phyloP scores from a whole-genome alignment of 202 grass and related monocot genomes.

The Hordeum pubiflorum region DNA sequence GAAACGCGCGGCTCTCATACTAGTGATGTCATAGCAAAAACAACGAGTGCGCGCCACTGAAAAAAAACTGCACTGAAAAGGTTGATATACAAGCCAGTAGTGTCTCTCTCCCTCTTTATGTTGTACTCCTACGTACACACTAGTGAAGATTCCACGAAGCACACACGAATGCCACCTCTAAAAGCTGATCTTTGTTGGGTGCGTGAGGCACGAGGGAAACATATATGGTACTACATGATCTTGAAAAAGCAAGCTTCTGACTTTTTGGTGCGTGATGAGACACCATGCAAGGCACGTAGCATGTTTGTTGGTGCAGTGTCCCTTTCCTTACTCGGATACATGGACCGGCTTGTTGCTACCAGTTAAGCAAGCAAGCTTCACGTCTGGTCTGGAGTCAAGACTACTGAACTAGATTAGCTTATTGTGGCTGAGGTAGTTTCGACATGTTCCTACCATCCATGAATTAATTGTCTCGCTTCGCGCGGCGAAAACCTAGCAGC shows the following conservation, averaged over 20 bases:
- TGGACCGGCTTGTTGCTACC: background rate
- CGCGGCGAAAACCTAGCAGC: background rate
- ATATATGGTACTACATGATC: background rate
- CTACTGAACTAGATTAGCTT: background rate
- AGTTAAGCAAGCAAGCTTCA: background rate
- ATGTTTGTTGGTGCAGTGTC: background rate
- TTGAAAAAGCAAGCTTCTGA: background rate
- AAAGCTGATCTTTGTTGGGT: background rate
- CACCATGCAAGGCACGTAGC: conserved; percentile 3
- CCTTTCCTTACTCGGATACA: background rate
- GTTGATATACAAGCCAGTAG: background rate
- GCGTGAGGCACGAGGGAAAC: background rate
- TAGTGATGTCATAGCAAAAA: background rate
- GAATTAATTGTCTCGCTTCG: background rate
- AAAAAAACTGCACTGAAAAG: background rate
- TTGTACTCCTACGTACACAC: background rate
- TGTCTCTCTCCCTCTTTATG: background rate
- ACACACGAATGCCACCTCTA: background rate
- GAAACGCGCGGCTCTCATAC: too few relatives aligned
- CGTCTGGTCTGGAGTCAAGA: background rate
- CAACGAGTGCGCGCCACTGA: background rate
- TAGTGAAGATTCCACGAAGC: too few relatives aligned
- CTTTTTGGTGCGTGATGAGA: background rate
- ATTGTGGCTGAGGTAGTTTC: background rate
- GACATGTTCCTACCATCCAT: background rate